A percentile compares a stretch with the other conserved stretches of the same genome.
Conservation (phyloP, 2,329 filamentous ascomycete genomes). For the Claviceps cyperi region DNA sequence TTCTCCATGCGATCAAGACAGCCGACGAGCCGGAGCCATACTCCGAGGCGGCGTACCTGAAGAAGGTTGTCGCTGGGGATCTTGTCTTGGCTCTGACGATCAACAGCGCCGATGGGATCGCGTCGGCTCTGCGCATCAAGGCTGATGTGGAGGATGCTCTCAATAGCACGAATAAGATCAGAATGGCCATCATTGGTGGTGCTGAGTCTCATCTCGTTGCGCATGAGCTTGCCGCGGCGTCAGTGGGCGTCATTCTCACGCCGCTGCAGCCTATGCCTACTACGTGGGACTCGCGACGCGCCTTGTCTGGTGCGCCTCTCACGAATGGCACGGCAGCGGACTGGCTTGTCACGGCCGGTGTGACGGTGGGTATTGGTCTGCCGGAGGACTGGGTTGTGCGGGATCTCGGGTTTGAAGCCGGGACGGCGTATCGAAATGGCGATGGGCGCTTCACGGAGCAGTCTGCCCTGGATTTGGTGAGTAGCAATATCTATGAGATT, state of each 20-base stretch:
- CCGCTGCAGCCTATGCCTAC: slow-evolving; percentile 41
- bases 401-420: slow-evolving; percentile 45
- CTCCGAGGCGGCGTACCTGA: slow-evolving; percentile 35
- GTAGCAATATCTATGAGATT: slow-evolving; percentile 41
- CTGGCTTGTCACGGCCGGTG: slow-evolving; percentile 41
- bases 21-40: slow-evolving; percentile 23
- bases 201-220: slow-evolving; percentile 50
- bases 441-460: slow-evolving; percentile 36
- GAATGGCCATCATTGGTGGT: slow-evolving; percentile 45
- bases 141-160: slow-evolving; percentile 33
- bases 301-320: slow-evolving; percentile 48
- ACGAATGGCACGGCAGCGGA: slow-evolving; percentile 51
- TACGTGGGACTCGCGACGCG: slow-evolving; percentile 47
- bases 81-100: slow-evolving; percentile 42
- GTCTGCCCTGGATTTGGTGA: slow-evolving; percentile 42
- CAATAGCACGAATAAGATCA: slow-evolving; percentile 21
- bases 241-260: slow-evolving; percentile 44
- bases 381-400: slow-evolving; percentile 48
- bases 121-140: slow-evolving; percentile 44
- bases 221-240: slow-evolving; percentile 37
- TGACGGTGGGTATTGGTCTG: slow-evolving; percentile 41
- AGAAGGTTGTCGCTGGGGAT: slow-evolving; percentile 37
- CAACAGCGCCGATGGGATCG: slow-evolving; percentile 50
- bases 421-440: slow-evolving; percentile 43
- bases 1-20: slow-evolving; percentile 33